Base-by-base conservation (phyloP, 2,329 filamentous ascomycete genomes). In the Bipolaris bicolor region DNA sequence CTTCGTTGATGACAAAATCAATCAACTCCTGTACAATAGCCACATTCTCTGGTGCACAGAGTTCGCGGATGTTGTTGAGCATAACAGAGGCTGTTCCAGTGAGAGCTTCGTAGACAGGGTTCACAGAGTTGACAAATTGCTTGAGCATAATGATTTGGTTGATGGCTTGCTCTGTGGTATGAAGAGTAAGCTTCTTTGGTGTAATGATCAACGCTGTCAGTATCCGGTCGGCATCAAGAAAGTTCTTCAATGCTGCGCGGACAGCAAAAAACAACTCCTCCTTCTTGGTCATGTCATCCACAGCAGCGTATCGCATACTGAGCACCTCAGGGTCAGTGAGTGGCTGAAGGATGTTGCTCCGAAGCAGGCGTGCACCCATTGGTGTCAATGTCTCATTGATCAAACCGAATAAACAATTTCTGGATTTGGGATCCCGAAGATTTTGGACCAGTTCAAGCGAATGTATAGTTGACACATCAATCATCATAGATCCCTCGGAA, bases 381-480 rank as follows among this genome's bases (percentile, higher is more conserved):
- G 91, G 90, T 0, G 95, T 98, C 18, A 86, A 73, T 0, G 93
- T 97, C 62, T 92, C 84, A 67, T 98, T 96, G 44, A 99, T 78
- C 0, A 98, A 76, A 0, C 93, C 93, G 61, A 93, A 94, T 0
- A 99, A 80, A 62, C 89, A 94, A 37, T 94, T 86, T 61, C 88
- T 91, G 0, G 92, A 96, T 64, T 90, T 92, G 0, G 87, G 70
- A 64, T 89, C 88, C 11, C 90, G 88, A 0, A 93, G 72, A 64
- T 97, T 99, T 68, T 97, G 92, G 24, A 98, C 90, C 5, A 99
- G 83, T 73, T 99, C 95, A 3, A 99, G 81, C 0, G 92, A 92
- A 36, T 88, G 84, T 26, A 97, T 91, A 0, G 93, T 96, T 0
- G 91, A 89, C 2, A 95, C 83, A 68, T 97, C 94, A 66, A 98